Evolutionary conservation across 192 early-diverging fungal species (phyloP).

Genomic region (Podila clonocystis): DNA sequence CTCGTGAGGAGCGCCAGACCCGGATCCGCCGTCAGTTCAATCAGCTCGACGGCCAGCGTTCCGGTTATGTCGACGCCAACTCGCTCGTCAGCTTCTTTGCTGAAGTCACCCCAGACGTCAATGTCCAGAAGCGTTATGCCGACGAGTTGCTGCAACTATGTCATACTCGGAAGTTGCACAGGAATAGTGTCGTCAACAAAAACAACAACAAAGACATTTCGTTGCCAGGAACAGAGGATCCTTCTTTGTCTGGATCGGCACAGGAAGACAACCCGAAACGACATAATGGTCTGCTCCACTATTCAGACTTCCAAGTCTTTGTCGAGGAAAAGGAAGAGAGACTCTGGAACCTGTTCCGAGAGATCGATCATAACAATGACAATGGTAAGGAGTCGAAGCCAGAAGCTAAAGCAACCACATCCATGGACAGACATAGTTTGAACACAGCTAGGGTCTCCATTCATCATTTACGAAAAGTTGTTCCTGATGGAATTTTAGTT

Average conservation of each 20-base stretch:
- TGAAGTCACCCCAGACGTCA: constrained; percentile 28
- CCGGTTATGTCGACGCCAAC: constrained; percentile 36
- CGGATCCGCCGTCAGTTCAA: constrained; percentile 49
- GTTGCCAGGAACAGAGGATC: background rate
- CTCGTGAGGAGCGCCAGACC: constrained; percentile 41
- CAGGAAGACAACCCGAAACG: background rate
- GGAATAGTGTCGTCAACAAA: constrained; percentile 7
- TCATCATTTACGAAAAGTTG: background rate
- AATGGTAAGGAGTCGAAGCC: constrained; percentile 25
- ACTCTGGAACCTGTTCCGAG: constrained; percentile 67
- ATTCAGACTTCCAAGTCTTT: constrained; percentile 69
- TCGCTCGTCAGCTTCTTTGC: constrained; percentile 43
- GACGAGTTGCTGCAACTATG: constrained; percentile 49
- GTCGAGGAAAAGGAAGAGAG: constrained; percentile 73
- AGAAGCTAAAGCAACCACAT: background rate
- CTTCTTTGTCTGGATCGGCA: constrained; percentile 2
- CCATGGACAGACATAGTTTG: too few species aligned
- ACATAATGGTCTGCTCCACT: constrained; percentile 53
- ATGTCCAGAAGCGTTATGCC: constrained; percentile 41
- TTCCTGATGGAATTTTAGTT: background rate
- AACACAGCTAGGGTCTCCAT: background rate
- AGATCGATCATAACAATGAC: constrained; percentile 71
- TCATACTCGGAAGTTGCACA: constrained; percentile 21
- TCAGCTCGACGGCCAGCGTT: constrained; percentile 20
- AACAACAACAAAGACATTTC: background rate